Evolutionary conservation across 2,329 filamentous ascomycete species (phyloP), one percentile per base, ranked within the genome.

Genomic region (Myriosclerotinia duriaeana): DNA sequence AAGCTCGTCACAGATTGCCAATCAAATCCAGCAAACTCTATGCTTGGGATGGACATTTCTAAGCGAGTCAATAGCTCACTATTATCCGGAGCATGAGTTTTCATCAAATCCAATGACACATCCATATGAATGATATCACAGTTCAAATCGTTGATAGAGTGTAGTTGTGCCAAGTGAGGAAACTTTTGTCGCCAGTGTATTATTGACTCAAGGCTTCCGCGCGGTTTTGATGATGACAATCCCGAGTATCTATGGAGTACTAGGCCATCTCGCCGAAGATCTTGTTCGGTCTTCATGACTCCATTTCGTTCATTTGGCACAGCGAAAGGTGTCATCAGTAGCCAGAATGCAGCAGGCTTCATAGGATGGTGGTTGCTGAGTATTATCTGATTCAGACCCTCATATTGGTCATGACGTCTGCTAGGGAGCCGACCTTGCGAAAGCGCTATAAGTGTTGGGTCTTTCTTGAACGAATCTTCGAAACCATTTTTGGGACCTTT

Each of bases 41-140:
- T 80, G 69, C 83, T 81, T 67, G 84, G 83, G 66, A 89, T 82
- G 66, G 80, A 81, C 65, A 89, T 81, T 76, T 88, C 84, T 44
- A 87, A 83, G 68, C 85, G 82, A 66, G 84, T 84, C 69, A 85
- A 82, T 65, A 89, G 81, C 72, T 87, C 84, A 5, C 85, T 85
- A n/a, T 84, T 83, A 14, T 80, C 78, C 5, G 85, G 85, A 71
- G 87, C 86, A 66, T 82, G 81, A 71, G 81, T 81, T 55, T 82
- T 82, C 69, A 85, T 84, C 2, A 88, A 76, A 69, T 87, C 83
- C 8, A 89, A 80, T 0, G 85, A 85, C 5, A 84, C 81, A 68
- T 87, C 85, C 79, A 88, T 85, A 77, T 89, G 85, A 69, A 89
- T 78, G 46, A 88, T 82, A 69, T 84, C 82, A 67, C 85, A 84